Conservation (phyloP, 1,284 basidiomycete species). For the Pseudozyma pruni region DNA sequence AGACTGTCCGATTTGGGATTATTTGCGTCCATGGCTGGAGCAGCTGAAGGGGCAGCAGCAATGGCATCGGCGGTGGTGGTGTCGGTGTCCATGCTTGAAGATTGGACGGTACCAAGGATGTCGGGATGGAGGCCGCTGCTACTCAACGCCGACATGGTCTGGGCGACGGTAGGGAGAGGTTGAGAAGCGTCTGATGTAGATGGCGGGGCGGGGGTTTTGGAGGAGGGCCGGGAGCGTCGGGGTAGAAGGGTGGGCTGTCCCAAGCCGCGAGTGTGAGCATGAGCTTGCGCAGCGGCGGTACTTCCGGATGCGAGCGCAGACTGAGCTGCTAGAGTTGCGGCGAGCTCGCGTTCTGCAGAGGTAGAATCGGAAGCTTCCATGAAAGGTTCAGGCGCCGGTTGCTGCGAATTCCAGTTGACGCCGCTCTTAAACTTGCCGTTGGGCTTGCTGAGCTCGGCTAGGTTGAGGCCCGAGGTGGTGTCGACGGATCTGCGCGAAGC, state of each 20-base stretch:
- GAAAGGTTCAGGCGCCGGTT: slow-evolving; percentile 42
- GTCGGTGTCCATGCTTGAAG: neutral
- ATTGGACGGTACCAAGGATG: slow-evolving; percentile 12
- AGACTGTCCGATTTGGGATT: neutral
- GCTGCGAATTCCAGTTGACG: slow-evolving; percentile 42
- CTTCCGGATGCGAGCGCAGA: slow-evolving; percentile 37
- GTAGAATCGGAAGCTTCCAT: slow-evolving; percentile 42
- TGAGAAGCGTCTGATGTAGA: neutral
- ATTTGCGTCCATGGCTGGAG: neutral
- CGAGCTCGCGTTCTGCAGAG: slow-evolving; percentile 15
- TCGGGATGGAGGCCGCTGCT: slow-evolving; percentile 41
- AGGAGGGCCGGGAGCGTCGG: neutral
- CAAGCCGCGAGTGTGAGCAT: slow-evolving; percentile 22
- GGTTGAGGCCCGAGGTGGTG: slow-evolving; percentile 17
- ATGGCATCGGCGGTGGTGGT: neutral
- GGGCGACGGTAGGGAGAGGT: slow-evolving; percentile 23
- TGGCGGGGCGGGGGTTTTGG: slow-evolving; percentile 2
- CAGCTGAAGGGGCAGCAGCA: neutral
- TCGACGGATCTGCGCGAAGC: slow-evolving; percentile 25
- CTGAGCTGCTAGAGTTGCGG: slow-evolving; percentile 1
- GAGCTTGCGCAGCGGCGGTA: slow-evolving; percentile 53
- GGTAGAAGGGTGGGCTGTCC: slow-evolving; percentile 39
- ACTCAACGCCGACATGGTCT: slow-evolving; percentile 32
- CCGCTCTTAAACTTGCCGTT: slow-evolving; percentile 56
- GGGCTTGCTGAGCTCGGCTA: slow-evolving; percentile 45